Evolutionary conservation across 129 eudicot species (phyloP).

Genomic region (Tagetes erecta): DNA sequence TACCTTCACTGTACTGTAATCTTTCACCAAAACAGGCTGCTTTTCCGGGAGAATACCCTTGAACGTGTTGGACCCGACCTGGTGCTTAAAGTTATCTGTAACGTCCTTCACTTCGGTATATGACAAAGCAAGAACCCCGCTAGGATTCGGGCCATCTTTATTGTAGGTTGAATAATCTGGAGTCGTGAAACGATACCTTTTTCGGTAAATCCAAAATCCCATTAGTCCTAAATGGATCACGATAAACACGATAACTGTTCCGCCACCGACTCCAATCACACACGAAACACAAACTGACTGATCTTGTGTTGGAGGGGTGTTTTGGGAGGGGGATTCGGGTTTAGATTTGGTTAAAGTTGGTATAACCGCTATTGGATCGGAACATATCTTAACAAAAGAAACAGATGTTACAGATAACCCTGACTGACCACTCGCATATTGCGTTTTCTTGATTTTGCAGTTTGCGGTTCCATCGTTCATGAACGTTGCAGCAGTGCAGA

Average conservation of each 20-base stretch:
- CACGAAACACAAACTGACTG: conserved; percentile 44
- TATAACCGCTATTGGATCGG: conserved; percentile 57
- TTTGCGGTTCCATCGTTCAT: conserved; percentile 48
- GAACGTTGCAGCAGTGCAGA: conserved; percentile 65
- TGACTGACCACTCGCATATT: conserved; percentile 52
- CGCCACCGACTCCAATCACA: conserved; percentile 48
- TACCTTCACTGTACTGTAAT: conserved; percentile 26
- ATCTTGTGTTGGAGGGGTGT: conserved; percentile 10
- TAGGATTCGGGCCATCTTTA: conserved; percentile 38
- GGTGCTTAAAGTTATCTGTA: conserved; percentile 56
- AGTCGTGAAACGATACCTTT: conserved; percentile 26
- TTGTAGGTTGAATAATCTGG: conserved; percentile 28
- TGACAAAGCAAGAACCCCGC: conserved; percentile 40
- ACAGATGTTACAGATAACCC: conserved; percentile 42
- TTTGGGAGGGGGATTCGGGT: conserved; percentile 28
- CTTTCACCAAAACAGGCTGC: conserved; percentile 53
- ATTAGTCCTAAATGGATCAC: conserved; percentile 47
- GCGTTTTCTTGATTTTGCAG: conserved; percentile 54
- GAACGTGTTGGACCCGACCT: conserved; percentile 44
- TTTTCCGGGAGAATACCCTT: conserved; percentile 54
- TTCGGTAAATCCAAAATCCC: conserved; percentile 42
- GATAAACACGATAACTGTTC: conserved; percentile 40
- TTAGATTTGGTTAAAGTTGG: conserved; percentile 40
- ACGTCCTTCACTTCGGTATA: conserved; percentile 47
- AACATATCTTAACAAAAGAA: conserved; percentile 60